A percentile compares a stretch with the other conserved stretches of the same genome.
phyloP scores from a whole-genome alignment of 1,139 yeast species.

The Candida pseudocylindracea region DNA sequence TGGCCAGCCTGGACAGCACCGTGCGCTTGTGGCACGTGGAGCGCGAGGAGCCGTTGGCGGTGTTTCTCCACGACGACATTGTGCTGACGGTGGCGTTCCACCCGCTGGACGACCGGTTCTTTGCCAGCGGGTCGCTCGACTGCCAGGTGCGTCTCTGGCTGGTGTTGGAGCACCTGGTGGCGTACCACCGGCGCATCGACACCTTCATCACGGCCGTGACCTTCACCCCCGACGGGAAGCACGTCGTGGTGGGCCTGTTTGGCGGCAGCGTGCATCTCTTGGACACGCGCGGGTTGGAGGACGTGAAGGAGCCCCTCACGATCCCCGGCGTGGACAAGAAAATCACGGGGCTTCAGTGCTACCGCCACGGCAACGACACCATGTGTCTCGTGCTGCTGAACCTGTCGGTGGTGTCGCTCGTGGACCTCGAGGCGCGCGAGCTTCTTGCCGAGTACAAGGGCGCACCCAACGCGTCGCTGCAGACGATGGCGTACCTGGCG shows the following conservation, averaged over 20 bases:
- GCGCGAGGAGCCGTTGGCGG: constrained; percentile 34
- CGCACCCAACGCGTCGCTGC: constrained; percentile 25
- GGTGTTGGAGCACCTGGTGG: constrained; percentile 32
- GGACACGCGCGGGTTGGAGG: constrained; percentile 42
- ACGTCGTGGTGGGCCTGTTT: constrained; percentile 60
- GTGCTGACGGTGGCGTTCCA: constrained; percentile 72
- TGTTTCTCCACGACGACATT: constrained; percentile 56
- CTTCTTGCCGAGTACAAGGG: constrained; percentile 55
- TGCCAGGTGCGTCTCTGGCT: constrained; percentile 69
- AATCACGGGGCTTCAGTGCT: constrained; percentile 9
- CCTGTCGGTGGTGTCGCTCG: constrained; percentile 1
- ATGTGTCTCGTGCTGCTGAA: constrained; percentile 16
- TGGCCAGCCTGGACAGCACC: constrained; percentile 75
- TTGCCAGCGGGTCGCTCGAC: constrained; percentile 67
- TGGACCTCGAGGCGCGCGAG: constrained; percentile 10
- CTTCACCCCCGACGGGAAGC: constrained; percentile 48
- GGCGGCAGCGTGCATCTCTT: constrained; percentile 45
- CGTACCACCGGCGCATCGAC: constrained; percentile 16
- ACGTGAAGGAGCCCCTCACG: constrained; percentile 12
- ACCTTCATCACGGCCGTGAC: constrained; percentile 49
- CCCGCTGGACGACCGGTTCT: constrained; percentile 74
- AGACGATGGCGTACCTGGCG: constrained; percentile 5
- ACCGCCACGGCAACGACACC: constrained; percentile 12
- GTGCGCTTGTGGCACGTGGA: constrained; percentile 76
- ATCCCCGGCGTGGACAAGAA: constrained; percentile 20